These are phyloP conservation scores for Teunomyces tritomae DNA, from an alignment of 805 yeast species.

Conservation along the genomic window DNA sequence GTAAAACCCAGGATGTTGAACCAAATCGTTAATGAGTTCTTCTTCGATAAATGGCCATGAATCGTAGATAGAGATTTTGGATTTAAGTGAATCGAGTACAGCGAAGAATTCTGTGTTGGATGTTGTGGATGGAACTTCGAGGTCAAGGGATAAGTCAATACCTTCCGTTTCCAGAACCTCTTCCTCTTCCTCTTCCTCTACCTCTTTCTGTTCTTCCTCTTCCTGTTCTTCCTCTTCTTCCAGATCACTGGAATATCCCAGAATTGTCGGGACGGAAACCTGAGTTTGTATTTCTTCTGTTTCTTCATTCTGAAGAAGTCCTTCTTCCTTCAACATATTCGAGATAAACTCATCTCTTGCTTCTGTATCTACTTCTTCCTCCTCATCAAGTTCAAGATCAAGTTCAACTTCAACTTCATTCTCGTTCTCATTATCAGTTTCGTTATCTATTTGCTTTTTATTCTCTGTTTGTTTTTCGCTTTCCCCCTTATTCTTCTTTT, in stretches of 20 bases:
- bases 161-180: not conserved
- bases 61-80: constrained; percentile 29
- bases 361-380: constrained; percentile 9
- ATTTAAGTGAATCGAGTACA: constrained; percentile 23
- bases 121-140: constrained; percentile 1
- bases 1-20: constrained; percentile 27
- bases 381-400: constrained; percentile 5
- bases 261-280: not conserved
- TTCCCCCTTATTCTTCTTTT: constrained; percentile 6
- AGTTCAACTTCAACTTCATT: constrained; percentile 1
- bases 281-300: constrained; percentile 3
- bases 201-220: constrained; percentile 4
- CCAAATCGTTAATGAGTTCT: constrained; percentile 27
- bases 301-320: constrained; percentile 10
- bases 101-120: constrained; percentile 18
- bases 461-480: not conserved
- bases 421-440: not conserved
- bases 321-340: constrained; percentile 19
- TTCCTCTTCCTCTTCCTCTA: not conserved
- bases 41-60: constrained; percentile 41
- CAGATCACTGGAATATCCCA: constrained; percentile 7
- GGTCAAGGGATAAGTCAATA: constrained; percentile 9
- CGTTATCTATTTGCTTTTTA: not conserved
- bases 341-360: constrained; percentile 12
- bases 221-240: constrained; percentile 6